Evolutionary conservation across 192 early-diverging fungal species (phyloP), one percentile per base, ranked within the genome.

Genomic region (Gigaspora rosea): DNA sequence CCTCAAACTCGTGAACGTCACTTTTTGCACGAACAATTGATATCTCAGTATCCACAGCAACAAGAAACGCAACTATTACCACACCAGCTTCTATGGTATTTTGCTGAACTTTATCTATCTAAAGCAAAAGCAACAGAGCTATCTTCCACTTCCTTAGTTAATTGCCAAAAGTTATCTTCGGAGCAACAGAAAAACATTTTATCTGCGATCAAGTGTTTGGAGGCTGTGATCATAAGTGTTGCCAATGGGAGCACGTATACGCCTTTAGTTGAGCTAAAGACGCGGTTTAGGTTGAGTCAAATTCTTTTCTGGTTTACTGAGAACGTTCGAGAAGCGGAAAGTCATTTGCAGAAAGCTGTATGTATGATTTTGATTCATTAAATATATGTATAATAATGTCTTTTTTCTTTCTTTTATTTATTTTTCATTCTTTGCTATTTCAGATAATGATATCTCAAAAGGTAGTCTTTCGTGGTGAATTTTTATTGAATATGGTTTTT

Each of bases 261-360:
- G 50, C 15, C 74, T 27, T 18, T 51, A 33, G 47, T 76, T 27
- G 74, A 76, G 20, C 78, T 78, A 12, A 84, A 82, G 61, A 65
- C 83, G 5, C 58, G 83, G 22, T 71, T 82, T 27, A 68, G 83
- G 0, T 73, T 84, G 36, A 81, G 80, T 12, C 80, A 82, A 75
- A 78, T 84, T 54, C 57, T 84, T 47, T 84, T 82, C 71, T 78
- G 80, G 62, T 81, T 81, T 67, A 82, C 80, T 12, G 83, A 84
- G 27, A 84, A 78, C 75, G 49, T 82, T 48, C 71, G 18, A 27
- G 74, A 76, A 16, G 59, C 74, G 11, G 58, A 76, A 76, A 62
- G 12, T 49, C 74, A 76, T 65, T 35, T 76, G 27, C 61, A 64
- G 18, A 76, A 76, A 35, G 74, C 74, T 20, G 71, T 72, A 56